phyloP scores from a whole-genome alignment of 1,284 basidiomycete genomes.

The Austropuccinia psidii region DNA sequence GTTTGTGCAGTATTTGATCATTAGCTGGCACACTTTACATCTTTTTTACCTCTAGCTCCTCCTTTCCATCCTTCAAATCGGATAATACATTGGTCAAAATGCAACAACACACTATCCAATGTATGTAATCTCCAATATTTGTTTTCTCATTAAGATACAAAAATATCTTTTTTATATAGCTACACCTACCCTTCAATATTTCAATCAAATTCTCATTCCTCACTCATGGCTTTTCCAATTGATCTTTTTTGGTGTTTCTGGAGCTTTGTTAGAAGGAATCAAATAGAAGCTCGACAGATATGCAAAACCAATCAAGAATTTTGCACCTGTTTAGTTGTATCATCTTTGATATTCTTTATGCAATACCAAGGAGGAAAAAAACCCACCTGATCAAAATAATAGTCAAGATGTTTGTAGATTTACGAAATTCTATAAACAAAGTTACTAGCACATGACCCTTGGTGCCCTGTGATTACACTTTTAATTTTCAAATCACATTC shows the following conservation, averaged over 20 bases:
- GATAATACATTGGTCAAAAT: constrained; percentile 1
- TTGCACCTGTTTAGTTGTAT: neutral
- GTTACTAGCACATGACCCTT: neutral
- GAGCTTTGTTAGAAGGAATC: neutral
- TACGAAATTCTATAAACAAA: neutral
- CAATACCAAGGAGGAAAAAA: too few species aligned
- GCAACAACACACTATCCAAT: neutral
- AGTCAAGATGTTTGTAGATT: neutral
- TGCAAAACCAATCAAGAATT: neutral
- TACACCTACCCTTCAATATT: neutral
- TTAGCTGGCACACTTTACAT: neutral
- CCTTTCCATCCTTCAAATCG: neutral
- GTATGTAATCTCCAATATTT: neutral
- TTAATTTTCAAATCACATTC: neutral
- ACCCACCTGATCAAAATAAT: neutral
- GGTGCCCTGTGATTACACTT: constrained; percentile 1
- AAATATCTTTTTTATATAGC: neutral
- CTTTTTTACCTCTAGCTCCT: neutral
- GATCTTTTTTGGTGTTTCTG: neutral
- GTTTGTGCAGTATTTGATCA: neutral
- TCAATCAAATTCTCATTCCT: constrained; percentile 4
- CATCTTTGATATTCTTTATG: neutral
- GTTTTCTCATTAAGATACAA: neutral
- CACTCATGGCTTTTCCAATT: neutral
- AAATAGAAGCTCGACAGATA: neutral